These are phyloP conservation scores for Microbotryum violaceum DNA, from an alignment of 1,284 basidiomycete genomes.

Conservation along the genomic window DNA sequence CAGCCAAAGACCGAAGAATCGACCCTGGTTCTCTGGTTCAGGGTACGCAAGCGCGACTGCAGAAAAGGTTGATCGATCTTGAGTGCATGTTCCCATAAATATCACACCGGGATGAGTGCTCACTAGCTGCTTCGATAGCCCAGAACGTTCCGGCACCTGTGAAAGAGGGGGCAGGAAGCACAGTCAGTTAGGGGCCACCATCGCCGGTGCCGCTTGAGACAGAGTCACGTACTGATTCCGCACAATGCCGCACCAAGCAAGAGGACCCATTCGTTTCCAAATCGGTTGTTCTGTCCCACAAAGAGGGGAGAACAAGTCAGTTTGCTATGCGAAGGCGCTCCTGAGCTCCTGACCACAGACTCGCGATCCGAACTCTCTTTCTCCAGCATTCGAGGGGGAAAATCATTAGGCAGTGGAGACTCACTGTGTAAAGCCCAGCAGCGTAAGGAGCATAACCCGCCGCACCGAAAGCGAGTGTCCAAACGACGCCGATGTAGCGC, in stretches of 20 bases:
- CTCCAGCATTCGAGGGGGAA: too few species aligned
- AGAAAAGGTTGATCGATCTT: neutral
- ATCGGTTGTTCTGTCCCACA: constrained; percentile 31
- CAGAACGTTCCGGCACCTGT: constrained; percentile 18
- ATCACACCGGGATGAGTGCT: constrained; percentile 39
- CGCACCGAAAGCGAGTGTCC: constrained; percentile 17
- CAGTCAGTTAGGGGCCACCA: too few species aligned
- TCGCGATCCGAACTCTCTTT: too few species aligned
- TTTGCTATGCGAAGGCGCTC: too few species aligned
- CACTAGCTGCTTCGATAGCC: neutral
- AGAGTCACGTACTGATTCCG: constrained; percentile 28
- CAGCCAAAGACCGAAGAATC: constrained; percentile 41
- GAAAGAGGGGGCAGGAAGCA: neutral
- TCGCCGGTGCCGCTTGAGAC: too few species aligned
- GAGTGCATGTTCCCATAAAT: constrained; percentile 24
- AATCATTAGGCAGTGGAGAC: constrained; percentile 24
- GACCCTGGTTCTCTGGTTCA: constrained; percentile 38
- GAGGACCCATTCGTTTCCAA: constrained; percentile 39
- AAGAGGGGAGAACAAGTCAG: too few species aligned
- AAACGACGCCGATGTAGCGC: constrained; percentile 14
- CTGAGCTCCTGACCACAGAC: too few species aligned
- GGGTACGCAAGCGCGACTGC: constrained; percentile 37
- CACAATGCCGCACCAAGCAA: constrained; percentile 42
- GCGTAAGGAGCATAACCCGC: constrained; percentile 34
- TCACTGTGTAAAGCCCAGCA: constrained; percentile 35